phyloP scores from a whole-genome alignment of 2,329 filamentous ascomycete genomes.

The Aspergillus terreus region DNA sequence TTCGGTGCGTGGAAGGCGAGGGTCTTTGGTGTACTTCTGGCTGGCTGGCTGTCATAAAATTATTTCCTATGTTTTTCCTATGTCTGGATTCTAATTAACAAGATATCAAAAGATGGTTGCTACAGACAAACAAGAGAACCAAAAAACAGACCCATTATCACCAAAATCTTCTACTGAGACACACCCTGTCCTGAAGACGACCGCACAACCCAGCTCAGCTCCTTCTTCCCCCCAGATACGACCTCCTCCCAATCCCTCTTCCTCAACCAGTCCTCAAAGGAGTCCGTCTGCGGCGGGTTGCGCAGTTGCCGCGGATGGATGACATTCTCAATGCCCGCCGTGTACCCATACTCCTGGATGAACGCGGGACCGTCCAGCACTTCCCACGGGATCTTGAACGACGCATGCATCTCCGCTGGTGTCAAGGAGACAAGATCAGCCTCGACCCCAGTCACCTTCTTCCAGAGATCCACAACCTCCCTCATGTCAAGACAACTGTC shows the following conservation, averaged over 20 bases:
- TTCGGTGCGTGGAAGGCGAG: too few species aligned
- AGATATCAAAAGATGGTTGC: too few species aligned
- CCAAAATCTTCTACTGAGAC: too few species aligned
- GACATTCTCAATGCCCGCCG: conserved; percentile 35
- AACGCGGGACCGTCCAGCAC: conserved; percentile 35
- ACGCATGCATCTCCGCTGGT: conserved; percentile 30
- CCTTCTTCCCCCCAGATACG: background rate
- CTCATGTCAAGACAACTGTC: conserved; percentile 36
- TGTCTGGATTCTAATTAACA: too few species aligned
- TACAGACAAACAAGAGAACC: too few species aligned
- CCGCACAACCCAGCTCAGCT: background rate
- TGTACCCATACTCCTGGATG: conserved; percentile 41
- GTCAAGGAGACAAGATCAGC: conserved; percentile 28
- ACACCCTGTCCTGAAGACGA: background rate
- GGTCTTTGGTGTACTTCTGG: too few species aligned
- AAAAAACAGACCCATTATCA: too few species aligned
- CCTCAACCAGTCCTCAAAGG: conserved; percentile 20
- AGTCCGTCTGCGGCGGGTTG: background rate
- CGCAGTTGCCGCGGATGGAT: conserved; percentile 40
- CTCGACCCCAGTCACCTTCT: conserved; percentile 34
- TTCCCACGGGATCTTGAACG: conserved; percentile 25
- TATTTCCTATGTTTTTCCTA: too few species aligned
- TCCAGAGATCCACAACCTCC: conserved; percentile 36
- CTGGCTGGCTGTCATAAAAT: too few species aligned
- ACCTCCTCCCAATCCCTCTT: conserved; percentile 18